phyloP scores from a whole-genome alignment of 2,329 filamentous ascomycete species.

The Moelleriella libera region DNA sequence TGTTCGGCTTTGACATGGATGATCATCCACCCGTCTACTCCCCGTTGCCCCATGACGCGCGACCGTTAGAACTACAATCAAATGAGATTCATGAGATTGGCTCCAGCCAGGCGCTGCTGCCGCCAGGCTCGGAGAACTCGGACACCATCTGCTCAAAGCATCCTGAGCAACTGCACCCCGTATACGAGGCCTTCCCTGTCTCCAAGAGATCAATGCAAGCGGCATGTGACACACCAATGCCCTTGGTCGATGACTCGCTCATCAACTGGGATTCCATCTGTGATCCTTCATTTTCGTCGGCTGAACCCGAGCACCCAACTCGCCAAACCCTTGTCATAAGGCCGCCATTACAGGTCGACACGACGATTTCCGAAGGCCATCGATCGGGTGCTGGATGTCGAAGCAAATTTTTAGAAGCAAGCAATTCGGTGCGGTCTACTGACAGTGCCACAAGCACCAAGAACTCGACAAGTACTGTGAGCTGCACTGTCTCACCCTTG shows the following conservation, averaged over 20 bases:
- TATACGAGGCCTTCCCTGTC: too few relatives aligned
- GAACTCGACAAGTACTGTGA: constrained; percentile 20
- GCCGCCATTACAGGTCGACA: constrained; percentile 25
- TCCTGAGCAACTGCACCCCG: too few relatives aligned
- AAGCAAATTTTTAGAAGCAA: constrained; percentile 30
- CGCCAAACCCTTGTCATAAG: constrained; percentile 9
- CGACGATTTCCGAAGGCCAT: constrained; percentile 16
- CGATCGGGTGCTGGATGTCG: constrained; percentile 15
- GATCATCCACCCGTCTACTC: constrained; percentile 33
- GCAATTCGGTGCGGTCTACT: constrained; percentile 33
- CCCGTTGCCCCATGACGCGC: constrained; percentile 17
- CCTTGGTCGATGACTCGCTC: constrained; percentile 8
- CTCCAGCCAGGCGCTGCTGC: constrained; percentile 26
- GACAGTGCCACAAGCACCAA: constrained; percentile 23
- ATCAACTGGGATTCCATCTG: constrained; percentile 13
- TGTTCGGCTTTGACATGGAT: constrained; percentile 14
- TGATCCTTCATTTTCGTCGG: constrained; percentile 10
- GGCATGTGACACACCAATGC: background rate
- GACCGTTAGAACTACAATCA: constrained; percentile 29
- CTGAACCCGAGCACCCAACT: constrained; percentile 10
- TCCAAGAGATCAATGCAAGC: background rate
- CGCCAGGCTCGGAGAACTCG: constrained; percentile 14
- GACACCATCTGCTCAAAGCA: constrained; percentile 3
- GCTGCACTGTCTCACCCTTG: constrained; percentile 30
- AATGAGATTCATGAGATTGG: constrained; percentile 39